A percentile compares a stretch with the other conserved stretches of the same genome.
Evolutionary conservation across 73 alveolate species (phyloP).

Genomic region (Paramecium caudatum): DNA sequence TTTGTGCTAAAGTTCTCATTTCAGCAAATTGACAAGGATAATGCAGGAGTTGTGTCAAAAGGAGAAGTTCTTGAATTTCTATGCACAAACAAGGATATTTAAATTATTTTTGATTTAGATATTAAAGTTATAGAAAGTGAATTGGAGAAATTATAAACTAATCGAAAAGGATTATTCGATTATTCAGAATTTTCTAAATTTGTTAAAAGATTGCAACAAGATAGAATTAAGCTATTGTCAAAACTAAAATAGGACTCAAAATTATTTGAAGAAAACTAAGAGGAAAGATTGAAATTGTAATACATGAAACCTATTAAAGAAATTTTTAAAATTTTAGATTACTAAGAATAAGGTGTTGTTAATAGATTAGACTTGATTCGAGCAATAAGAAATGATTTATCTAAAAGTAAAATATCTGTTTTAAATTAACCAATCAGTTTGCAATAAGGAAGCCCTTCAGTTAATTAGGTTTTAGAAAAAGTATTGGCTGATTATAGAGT

Average conservation of each 20-base stretch:
- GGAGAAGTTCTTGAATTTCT: conserved; percentile 60
- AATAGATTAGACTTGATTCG: conserved; percentile 26
- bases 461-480: conserved; percentile 47
- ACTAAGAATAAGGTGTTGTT: conserved; percentile 16
- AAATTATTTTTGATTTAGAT: conserved; percentile 57
- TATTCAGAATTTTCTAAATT: not conserved
- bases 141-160: conserved; percentile 6
- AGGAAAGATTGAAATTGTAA: not conserved
- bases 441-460: conserved; percentile 51
- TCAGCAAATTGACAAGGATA: conserved; percentile 32
- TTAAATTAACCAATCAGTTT: conserved; percentile 4
- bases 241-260: conserved; percentile 23
- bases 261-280: conserved; percentile 39
- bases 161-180: conserved; percentile 47
- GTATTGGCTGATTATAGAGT: conserved; percentile 46
- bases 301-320: conserved; percentile 43
- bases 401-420: not conserved
- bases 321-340: conserved; percentile 56
- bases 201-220: conserved; percentile 33
- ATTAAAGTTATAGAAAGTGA: conserved; percentile 15
- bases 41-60: conserved; percentile 61
- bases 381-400: conserved; percentile 61
- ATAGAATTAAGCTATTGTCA: not conserved
- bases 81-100: conserved; percentile 15
- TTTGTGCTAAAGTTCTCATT: conserved; percentile 50